phyloP scores from a whole-genome alignment of 2,329 filamentous ascomycete species.

The Talaromyces sp. region DNA sequence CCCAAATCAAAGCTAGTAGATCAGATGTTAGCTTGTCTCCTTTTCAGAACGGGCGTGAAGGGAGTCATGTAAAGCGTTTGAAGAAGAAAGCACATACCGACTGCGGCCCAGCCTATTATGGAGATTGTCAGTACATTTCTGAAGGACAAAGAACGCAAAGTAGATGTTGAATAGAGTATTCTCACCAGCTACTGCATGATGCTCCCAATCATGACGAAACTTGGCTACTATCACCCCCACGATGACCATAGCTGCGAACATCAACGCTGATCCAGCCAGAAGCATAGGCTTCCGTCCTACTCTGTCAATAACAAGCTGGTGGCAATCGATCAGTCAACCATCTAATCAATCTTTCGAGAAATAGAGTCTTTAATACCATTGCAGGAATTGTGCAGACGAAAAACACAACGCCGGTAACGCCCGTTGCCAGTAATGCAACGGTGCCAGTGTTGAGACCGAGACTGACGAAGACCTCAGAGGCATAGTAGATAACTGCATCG shows the following conservation, averaged over 20 bases:
- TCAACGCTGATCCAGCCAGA: slow-evolving; percentile 45
- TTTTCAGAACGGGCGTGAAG: background rate
- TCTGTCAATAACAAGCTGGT: slow-evolving; percentile 40
- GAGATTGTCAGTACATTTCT: background rate
- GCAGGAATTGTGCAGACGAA: slow-evolving; percentile 33
- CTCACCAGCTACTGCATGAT: slow-evolving; percentile 47
- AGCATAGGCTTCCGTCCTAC: slow-evolving; percentile 50
- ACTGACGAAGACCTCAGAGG: slow-evolving; percentile 37
- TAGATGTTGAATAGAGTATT: background rate
- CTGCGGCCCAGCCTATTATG: slow-evolving; percentile 49
- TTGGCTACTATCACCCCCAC: slow-evolving; percentile 56
- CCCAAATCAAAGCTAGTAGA: slow-evolving; percentile 52
- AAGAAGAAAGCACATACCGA: slow-evolving; percentile 28
- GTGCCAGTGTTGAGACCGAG: slow-evolving; percentile 37
- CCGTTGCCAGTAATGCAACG: slow-evolving; percentile 35
- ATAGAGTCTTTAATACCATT: slow-evolving; percentile 25
- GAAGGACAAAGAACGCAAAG: background rate
- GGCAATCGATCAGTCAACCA: background rate
- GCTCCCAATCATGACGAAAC: slow-evolving; percentile 52
- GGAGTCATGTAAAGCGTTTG: background rate
- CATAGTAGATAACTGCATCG: slow-evolving; percentile 42
- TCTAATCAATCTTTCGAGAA: background rate
- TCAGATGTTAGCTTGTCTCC: background rate
- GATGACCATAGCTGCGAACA: slow-evolving; percentile 50
- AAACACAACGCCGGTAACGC: slow-evolving; percentile 37